Conservation (phyloP, 306 rosid genomes). For the Hippophae tibetana region DNA sequence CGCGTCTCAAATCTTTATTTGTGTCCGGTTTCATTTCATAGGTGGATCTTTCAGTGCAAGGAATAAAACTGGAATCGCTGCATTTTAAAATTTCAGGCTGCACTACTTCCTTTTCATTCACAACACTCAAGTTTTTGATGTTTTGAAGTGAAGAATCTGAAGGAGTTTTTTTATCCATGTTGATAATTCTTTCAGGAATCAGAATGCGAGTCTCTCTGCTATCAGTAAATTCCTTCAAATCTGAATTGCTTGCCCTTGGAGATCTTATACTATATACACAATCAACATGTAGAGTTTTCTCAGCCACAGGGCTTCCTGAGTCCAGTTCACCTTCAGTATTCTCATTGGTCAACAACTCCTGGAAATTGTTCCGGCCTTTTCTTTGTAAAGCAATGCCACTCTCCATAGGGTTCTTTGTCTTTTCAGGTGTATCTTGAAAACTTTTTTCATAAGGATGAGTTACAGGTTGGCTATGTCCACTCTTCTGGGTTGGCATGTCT, state of each 20-base stretch:
- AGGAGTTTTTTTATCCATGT: slow-evolving; percentile 13
- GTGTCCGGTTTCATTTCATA: slow-evolving; percentile 19
- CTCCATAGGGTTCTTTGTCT: slow-evolving; percentile 17
- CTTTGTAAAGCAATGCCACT: slow-evolving; percentile 24
- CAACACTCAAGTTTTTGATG: slow-evolving; percentile 19
- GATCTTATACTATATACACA: slow-evolving; percentile 38
- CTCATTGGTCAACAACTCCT: slow-evolving; percentile 26
- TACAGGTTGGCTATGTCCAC: slow-evolving; percentile 25
- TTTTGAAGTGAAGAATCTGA: slow-evolving; percentile 35
- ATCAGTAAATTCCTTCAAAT: slow-evolving; percentile 23
- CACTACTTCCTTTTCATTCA: slow-evolving; percentile 23
- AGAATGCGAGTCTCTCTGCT: slow-evolving; percentile 19
- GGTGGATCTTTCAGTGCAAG: slow-evolving; percentile 22
- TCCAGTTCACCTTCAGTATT: slow-evolving; percentile 22
- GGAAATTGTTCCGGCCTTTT: slow-evolving; percentile 29
- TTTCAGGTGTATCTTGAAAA: slow-evolving; percentile 29
- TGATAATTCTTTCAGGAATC: slow-evolving; percentile 24
- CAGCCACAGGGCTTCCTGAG: slow-evolving; percentile 40
- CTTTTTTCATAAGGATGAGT: slow-evolving; percentile 19
- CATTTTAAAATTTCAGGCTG: slow-evolving; percentile 26
- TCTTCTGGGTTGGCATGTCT: slow-evolving; percentile 16
- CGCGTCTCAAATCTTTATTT: slow-evolving; percentile 18
- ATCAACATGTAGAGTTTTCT: slow-evolving; percentile 76
- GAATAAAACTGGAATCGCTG: slow-evolving; percentile 25
- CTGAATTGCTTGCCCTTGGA: slow-evolving; percentile 36